These are phyloP conservation scores for Claviceps sp. DNA, from an alignment of 2,329 filamentous ascomycete genomes.

Conservation along the genomic window DNA sequence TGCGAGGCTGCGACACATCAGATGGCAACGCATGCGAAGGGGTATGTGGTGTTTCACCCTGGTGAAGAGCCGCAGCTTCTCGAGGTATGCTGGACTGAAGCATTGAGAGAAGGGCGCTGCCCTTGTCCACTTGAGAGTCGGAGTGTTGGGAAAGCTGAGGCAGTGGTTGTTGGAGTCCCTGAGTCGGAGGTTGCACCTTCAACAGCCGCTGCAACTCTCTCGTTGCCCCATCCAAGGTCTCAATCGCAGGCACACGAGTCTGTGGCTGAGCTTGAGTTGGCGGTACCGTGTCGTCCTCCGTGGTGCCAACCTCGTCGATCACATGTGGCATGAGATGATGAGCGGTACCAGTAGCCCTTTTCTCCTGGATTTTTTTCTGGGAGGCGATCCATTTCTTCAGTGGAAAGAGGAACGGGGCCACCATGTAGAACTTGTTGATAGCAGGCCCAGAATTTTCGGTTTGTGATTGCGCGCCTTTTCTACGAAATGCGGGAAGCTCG, in stretches of 20 bases:
- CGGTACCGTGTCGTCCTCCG: conserved; percentile 47
- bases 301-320: conserved; percentile 42
- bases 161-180: conserved; percentile 32
- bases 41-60: conserved; percentile 28
- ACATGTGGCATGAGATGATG: conserved; percentile 27
- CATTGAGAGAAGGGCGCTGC: conserved; percentile 39
- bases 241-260: conserved; percentile 25
- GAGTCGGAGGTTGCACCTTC: conserved; percentile 39
- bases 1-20: conserved; percentile 38
- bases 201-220: conserved; percentile 40
- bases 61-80: conserved; percentile 8
- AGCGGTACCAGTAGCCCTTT: conserved; percentile 26
- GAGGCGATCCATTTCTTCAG: conserved; percentile 84
- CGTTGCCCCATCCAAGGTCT: conserved; percentile 37
- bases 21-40: conserved; percentile 40
- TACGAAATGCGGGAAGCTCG: conserved; percentile 71
- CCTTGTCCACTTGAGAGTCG: conserved; percentile 27
- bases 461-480: conserved; percentile 47
- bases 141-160: not conserved
- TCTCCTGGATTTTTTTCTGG: conserved; percentile 60
- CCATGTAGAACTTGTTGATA: conserved; percentile 93
- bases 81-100: conserved; percentile 25
- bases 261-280: conserved; percentile 23
- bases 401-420: conserved; percentile 77
- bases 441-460: conserved; percentile 45